phyloP scores from a whole-genome alignment of 78 protist genomes.

The Monosiga brevicollis region DNA sequence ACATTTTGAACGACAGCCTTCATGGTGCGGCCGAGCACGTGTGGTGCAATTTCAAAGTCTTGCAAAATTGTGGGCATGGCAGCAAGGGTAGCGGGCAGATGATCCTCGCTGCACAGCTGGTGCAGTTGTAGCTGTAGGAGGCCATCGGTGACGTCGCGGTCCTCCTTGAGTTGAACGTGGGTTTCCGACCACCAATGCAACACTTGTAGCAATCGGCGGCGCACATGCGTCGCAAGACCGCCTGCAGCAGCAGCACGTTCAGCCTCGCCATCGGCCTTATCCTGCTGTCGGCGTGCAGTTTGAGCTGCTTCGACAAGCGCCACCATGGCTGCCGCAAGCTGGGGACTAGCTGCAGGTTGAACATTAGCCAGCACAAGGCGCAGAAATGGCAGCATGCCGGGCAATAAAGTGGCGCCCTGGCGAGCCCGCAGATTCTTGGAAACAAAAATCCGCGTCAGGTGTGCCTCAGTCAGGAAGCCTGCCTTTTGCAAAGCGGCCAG shows the following conservation, averaged over 20 bases:
- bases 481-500: background rate
- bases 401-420: background rate
- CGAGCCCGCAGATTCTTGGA: background rate
- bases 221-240: background rate
- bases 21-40: background rate
- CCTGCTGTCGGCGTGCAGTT: background rate
- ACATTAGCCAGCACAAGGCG: background rate
- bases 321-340: background rate
- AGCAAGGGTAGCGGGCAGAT: background rate
- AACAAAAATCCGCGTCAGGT: background rate
- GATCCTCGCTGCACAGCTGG: background rate
- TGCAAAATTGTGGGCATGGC: too few species aligned
- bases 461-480: background rate
- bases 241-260: background rate
- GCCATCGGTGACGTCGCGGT: background rate
- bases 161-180: background rate
- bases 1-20: background rate
- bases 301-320: background rate
- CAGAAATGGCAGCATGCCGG: background rate
- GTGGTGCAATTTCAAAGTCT: too few species aligned
- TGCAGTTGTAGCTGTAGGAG: background rate
- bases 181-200: background rate
- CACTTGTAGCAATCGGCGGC: background rate
- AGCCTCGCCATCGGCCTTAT: background rate
- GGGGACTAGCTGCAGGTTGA: background rate